Evolutionary conservation across 345 rosid species (phyloP).

Genomic region (Eucalyptus sp.): DNA sequence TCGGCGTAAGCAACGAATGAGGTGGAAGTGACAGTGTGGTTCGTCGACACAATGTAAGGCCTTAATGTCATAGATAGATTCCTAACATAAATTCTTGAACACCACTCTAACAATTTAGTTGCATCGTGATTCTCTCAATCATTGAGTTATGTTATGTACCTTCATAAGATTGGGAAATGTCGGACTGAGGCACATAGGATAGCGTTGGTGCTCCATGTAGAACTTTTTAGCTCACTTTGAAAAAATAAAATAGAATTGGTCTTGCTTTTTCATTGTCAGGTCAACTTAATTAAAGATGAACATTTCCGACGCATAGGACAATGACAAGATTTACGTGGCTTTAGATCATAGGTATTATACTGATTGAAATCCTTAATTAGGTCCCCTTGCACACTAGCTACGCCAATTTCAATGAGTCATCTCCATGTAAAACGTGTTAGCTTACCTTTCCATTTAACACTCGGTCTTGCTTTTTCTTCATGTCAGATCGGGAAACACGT

Average conservation of each 20-base stretch:
- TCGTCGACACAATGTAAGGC: rapidly evolving
- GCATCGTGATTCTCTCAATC: not conserved
- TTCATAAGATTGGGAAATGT: not conserved
- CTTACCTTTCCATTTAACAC: no score
- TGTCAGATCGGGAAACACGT: rapidly evolving
- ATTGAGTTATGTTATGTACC: not conserved
- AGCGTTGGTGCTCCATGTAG: no score
- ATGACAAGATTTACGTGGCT: not conserved
- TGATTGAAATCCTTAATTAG: not conserved
- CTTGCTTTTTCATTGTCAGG: not conserved
- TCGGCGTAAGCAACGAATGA: no score
- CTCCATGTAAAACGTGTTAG: no score
- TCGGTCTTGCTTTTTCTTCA: no score
- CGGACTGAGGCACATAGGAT: no score
- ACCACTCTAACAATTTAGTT: not conserved
- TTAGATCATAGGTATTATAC: rapidly evolving
- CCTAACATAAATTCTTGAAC: not conserved
- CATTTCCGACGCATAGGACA: not conserved
- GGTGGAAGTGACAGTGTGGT: no score
- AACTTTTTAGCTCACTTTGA: no score
- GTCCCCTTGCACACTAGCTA: no score
- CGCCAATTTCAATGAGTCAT: no score
- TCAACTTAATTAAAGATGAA: not conserved
- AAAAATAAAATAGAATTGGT: no score
- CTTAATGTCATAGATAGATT: not conserved